Percentiles rank a stretch among this genome's conserved stretches.
These are phyloP conservation scores for Nothophoma quercina DNA, from an alignment of 2,329 filamentous ascomycete species.

Conservation along the genomic window DNA sequence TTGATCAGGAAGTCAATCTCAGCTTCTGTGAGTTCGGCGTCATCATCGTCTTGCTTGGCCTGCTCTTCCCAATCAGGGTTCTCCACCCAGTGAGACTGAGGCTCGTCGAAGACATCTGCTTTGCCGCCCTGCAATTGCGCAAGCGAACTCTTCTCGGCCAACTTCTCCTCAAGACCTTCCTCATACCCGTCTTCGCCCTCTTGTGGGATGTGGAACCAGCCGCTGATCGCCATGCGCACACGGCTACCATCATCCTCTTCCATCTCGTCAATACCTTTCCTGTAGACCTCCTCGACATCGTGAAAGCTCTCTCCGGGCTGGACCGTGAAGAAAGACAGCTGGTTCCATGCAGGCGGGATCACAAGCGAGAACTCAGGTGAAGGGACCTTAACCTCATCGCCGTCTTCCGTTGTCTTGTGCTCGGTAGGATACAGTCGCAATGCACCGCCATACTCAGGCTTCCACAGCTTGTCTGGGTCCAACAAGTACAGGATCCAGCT, in stretches of 20 bases:
- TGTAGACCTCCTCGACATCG: conserved; percentile 97
- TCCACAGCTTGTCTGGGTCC: conserved; percentile 90
- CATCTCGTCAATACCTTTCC: conserved; percentile 66
- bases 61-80: conserved; percentile 45
- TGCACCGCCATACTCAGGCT: conserved; percentile 90
- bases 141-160: conserved; percentile 87
- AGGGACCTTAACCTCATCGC: conserved; percentile 80
- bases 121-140: conserved; percentile 88
- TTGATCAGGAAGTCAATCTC: conserved; percentile 91
- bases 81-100: conserved; percentile 67
- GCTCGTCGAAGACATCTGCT: conserved; percentile 86
- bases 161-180: conserved; percentile 84
- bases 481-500: conserved; percentile 98
- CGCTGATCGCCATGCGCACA: conserved; percentile 96
- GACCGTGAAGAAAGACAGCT: conserved; percentile 97
- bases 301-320: conserved; percentile 99
- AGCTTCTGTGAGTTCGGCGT: conserved; percentile 69
- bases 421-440: conserved; percentile 82
- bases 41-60: conserved; percentile 55
- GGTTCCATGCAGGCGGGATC: conserved; percentile 96
- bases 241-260: conserved; percentile 73
- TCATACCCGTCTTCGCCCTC: conserved; percentile 91
- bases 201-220: conserved; percentile 99
- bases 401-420: conserved; percentile 70
- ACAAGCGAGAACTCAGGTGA: conserved; percentile 78